Conservation (phyloP, 352 stramenopile species). For the Phytopythium chamaehyphon region DNA sequence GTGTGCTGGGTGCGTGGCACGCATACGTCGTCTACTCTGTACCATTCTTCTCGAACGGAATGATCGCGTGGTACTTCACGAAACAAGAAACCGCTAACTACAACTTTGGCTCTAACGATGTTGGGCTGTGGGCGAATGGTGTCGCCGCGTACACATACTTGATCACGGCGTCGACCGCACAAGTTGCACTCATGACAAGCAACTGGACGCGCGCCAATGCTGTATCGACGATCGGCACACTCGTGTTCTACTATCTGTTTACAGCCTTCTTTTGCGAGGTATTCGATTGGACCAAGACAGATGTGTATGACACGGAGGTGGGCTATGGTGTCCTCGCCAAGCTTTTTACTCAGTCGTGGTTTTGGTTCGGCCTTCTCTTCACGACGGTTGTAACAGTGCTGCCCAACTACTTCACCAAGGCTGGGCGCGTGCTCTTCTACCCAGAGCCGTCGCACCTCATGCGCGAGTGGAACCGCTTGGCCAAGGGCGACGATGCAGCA, state of each 20-base stretch:
- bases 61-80: conserved; percentile 81
- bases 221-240: conserved; percentile 67
- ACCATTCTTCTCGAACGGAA: conserved; percentile 83
- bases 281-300: conserved; percentile 66
- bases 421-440: conserved; percentile 83
- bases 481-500: conserved; percentile 65
- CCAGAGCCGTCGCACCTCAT: conserved; percentile 86
- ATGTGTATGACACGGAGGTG: conserved; percentile 80
- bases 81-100: conserved; percentile 37
- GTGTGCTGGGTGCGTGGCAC: conserved; percentile 79
- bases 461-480: conserved; percentile 86
- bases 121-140: conserved; percentile 77
- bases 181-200: conserved; percentile 86
- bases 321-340: conserved; percentile 61
- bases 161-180: conserved; percentile 81
- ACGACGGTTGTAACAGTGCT: conserved; percentile 55
- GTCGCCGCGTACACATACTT: conserved; percentile 84
- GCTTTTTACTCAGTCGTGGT: conserved; percentile 70
- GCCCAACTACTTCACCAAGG: conserved; percentile 86
- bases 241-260: conserved; percentile 87
- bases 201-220: conserved; percentile 83
- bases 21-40: conserved; percentile 84
- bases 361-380: conserved; percentile 76
- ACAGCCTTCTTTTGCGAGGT: conserved; percentile 80
- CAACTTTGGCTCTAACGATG: conserved; percentile 59